Evolutionary conservation across 2,329 filamentous ascomycete species (phyloP), one percentile per base, ranked within the genome.

Genomic region (Neonectria magnoliae): DNA sequence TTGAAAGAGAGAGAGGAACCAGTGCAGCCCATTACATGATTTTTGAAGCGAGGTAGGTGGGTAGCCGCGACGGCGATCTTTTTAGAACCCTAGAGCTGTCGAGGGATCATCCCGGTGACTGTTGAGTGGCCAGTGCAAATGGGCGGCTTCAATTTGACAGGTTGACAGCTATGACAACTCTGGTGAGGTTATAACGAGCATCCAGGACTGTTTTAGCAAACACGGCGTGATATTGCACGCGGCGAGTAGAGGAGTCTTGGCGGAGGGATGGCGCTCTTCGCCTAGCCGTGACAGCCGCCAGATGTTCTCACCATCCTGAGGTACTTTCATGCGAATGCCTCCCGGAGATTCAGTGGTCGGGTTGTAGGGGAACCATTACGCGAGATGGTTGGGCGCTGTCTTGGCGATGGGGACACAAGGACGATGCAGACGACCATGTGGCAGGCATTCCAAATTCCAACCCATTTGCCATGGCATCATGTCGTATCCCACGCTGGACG

Each of bases 401-500:
- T 44, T 53, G 55, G 47, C 42, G 10, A 44, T 38, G 25, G 53
- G 25, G 25, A 51, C 48, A 36, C 27, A 36, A 33, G 36, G 14
- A 18, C 22, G 27, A 50, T 27, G 56, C 44, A 11, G 44, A 10
- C 29, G 44, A 27, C 31, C 44, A 50, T 41, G 41, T 27, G 25
- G 36, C 56, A 25, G 33, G 50, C 27, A 54, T 53, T 47, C 41
- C 42, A 59, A 22, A 16, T 38, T 38, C 31, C 42, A 59, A 14
- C 41, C 50, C 29, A 55, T 27, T 44, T 58, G 47, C 22, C 51
- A 22, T 38, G 41, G 27, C 18, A 41, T 53, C 50, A 41, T 45
- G 60, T 47, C 55, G 52, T 55, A 59, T 63, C 60, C 55, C 60
- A 58, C 60, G 42, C 27, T 16, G 48, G 22, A 47, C 11, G 10